Evolutionary conservation across 176 grass and related monocot genomes (phyloP).

Genomic region (Rhynchospora tenuis): DNA sequence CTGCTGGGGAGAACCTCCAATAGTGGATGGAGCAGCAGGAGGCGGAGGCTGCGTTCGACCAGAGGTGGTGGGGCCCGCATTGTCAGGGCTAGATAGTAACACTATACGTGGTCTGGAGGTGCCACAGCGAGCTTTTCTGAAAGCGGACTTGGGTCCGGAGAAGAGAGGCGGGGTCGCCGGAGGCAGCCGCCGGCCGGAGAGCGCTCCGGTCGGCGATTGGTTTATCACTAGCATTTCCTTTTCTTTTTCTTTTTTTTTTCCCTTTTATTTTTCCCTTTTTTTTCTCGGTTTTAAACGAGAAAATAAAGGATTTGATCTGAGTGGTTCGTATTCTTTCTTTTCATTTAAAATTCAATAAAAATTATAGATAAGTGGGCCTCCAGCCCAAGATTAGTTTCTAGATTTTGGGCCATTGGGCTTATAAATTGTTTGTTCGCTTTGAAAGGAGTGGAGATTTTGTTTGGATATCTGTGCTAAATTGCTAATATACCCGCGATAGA

Average conservation of each 20-base stretch:
- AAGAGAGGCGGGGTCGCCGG: slow-evolving; percentile 15
- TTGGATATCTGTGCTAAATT: not conserved
- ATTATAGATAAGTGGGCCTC: not conserved
- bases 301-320: not conserved
- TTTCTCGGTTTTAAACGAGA: not conserved
- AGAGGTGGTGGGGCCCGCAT: not conserved
- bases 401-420: not conserved
- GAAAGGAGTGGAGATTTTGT: not conserved
- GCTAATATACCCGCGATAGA: not conserved
- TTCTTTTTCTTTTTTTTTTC: not conserved
- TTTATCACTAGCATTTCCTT: slow-evolving; percentile 57
- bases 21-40: slow-evolving; percentile 35
- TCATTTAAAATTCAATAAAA: not conserved
- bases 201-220: slow-evolving; percentile 72
- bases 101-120: slow-evolving; percentile 13
- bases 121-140: slow-evolving; percentile 35
- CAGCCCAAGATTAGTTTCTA: not conserved
- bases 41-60: slow-evolving; percentile 15
- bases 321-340: not conserved
- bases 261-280: not conserved
- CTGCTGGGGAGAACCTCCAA: not conserved
- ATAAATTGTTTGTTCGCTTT: not conserved
- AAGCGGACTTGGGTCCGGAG: slow-evolving; percentile 41
- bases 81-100: slow-evolving; percentile 28
- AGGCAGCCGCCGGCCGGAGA: slow-evolving; percentile 58